These are phyloP conservation scores for Hemisphaericaspora nanyangensis DNA, from an alignment of 805 yeast genomes.

Conservation along the genomic window DNA sequence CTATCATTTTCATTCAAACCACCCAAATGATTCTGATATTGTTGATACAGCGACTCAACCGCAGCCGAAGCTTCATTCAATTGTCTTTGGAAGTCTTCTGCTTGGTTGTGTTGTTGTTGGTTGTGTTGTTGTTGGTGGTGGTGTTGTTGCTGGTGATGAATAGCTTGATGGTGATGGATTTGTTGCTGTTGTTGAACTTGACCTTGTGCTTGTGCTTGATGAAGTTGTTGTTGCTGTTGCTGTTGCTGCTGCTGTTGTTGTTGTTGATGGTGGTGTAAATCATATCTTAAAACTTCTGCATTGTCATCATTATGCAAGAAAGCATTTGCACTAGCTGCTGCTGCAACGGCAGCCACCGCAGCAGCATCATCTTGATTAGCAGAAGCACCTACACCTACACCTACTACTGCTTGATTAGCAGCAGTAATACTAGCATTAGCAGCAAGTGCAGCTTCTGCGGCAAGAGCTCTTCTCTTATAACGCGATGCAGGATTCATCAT, in stretches of 20 bases:
- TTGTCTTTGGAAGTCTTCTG: constrained; percentile 22
- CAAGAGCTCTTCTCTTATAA: constrained; percentile 5
- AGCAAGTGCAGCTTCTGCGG: constrained; percentile 4
- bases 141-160: constrained; percentile 21
- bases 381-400: background rate
- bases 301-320: constrained; percentile 20
- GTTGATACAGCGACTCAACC: constrained; percentile 22
- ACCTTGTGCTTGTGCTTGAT: constrained; percentile 13
- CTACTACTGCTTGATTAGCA: background rate
- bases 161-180: constrained; percentile 20
- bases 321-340: constrained; percentile 18
- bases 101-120: constrained; percentile 4
- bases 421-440: constrained; percentile 6
- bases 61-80: constrained; percentile 24
- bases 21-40: constrained; percentile 28
- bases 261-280: constrained; percentile 5
- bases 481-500: constrained; percentile 7
- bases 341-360: constrained; percentile 11
- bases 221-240: constrained; percentile 9
- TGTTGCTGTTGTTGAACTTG: constrained; percentile 23
- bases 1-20: constrained; percentile 12
- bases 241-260: constrained; percentile 6
- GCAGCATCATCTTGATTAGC: constrained; percentile 2
- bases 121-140: constrained; percentile 11
- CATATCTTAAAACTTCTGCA: constrained; percentile 13